Evolutionary conservation across 495 filamentous ascomycete species (phyloP).

Genomic region (Tetracladium marchalianum): DNA sequence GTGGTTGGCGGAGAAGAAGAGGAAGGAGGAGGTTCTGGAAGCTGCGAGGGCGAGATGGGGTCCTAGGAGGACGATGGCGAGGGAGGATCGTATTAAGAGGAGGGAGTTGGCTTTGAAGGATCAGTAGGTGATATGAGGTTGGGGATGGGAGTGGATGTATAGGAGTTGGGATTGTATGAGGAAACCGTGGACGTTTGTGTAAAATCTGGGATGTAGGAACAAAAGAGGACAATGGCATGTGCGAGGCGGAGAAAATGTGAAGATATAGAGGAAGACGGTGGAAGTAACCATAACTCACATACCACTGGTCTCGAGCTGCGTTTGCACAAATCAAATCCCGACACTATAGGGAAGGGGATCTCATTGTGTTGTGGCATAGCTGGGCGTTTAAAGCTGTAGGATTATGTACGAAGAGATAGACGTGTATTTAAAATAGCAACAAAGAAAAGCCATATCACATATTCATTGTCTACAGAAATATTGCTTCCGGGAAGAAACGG

Average conservation of each 20-base stretch:
- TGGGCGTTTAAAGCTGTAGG: constrained; percentile 7
- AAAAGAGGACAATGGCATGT: neutral
- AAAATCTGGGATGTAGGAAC: neutral
- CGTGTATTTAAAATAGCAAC: no score
- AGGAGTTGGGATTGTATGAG: neutral
- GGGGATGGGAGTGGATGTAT: neutral
- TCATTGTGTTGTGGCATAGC: neutral
- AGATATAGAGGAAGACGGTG: neutral
- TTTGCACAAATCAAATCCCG: constrained; percentile 3
- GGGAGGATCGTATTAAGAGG: constrained; percentile 63
- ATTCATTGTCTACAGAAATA: no score
- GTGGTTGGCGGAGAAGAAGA: constrained; percentile 17
- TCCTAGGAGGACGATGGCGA: constrained; percentile 53
- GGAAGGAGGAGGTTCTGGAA: constrained; percentile 36
- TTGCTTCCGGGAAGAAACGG: no score
- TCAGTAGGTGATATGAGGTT: constrained; percentile 18
- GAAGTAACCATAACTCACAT: neutral
- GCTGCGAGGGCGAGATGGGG: constrained; percentile 66
- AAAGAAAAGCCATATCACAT: no score
- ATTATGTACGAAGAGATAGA: constrained; percentile 13
- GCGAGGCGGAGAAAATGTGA: neutral
- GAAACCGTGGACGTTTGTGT: neutral
- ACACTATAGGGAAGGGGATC: constrained; percentile 2
- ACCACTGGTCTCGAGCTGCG: neutral
- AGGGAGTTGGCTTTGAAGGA: constrained; percentile 46